Base-by-base conservation (phyloP, 495 filamentous ascomycete genomes). In the Penicillium tannophilum region DNA sequence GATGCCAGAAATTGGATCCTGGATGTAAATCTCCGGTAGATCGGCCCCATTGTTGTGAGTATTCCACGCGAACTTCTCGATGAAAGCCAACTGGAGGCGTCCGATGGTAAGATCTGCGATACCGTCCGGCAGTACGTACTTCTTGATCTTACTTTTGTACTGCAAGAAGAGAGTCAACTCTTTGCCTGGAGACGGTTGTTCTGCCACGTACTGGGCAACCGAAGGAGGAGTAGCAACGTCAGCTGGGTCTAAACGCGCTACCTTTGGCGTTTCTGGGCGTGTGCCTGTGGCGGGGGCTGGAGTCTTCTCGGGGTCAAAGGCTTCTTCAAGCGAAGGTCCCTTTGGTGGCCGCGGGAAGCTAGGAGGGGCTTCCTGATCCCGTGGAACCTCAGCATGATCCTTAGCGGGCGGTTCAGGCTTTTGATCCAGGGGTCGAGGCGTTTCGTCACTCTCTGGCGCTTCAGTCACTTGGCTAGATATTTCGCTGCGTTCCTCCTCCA, bases 51-150 rank as follows among this genome's bases (percentile, higher is more conserved):
- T 93, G 64, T 87, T 90, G 62, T 96, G 93, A 1, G 92, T 96
- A 63, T 94, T 97, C 92, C 96, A 98, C 7, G 92, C 92, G 65
- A 98, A 98, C 65, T 97, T 98, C 62, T 98, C 95, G 63, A 98
- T 98, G 71, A 98, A 98, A n/a, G 93, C 93, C 33, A 98, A 82
- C 67, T 98, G 94, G 55, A 98, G 75, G 11, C 92, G 84, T 10
- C 90, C 91, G 54, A 96, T 86, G 19, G 92, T 92, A 16, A 98
- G 78, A 45, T 90, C 91, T 10, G 86, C 84, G 56, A 86, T 88
- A 5, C 92, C 93, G 64, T 93, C 93, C 2, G 90, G 75, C 11
- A 98, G 83, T 8, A 96, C 85, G 67, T 93, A 96, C 65, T 98
- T 98, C 76, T 97, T 97, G 58, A 98, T 94, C 66, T 93, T 92